Conservation (phyloP, 106 monocot genomes). For the Triglochin maritima region DNA sequence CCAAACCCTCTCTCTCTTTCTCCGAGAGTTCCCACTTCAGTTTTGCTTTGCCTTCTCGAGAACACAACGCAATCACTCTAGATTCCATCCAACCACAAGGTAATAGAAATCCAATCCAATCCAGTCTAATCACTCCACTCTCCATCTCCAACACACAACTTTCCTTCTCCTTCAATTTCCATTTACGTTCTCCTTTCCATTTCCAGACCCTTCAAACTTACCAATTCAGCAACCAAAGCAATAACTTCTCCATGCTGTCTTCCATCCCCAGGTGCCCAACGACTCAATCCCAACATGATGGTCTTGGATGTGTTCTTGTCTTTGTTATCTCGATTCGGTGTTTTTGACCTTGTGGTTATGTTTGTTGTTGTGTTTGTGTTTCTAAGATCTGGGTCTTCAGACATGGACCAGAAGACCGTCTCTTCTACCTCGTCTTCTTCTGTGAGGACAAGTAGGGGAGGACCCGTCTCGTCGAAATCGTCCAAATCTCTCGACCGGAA, state of each 20-base stretch:
- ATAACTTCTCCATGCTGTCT: neutral
- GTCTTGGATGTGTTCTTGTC: neutral
- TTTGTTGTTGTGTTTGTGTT: neutral
- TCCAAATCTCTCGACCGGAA: conserved; percentile 1
- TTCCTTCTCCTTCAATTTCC: too few relatives aligned
- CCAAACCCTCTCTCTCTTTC: too few relatives aligned
- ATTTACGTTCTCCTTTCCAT: too few relatives aligned
- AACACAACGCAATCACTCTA: too few relatives aligned
- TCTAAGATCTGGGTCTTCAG: neutral
- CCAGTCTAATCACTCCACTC: too few relatives aligned
- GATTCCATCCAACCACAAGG: too few relatives aligned
- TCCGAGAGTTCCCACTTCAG: too few relatives aligned
- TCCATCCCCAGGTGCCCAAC: conserved; percentile 4
- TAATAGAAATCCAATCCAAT: too few relatives aligned
- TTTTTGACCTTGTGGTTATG: neutral
- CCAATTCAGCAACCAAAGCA: too few relatives aligned
- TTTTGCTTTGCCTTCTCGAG: too few relatives aligned
- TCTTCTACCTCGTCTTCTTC: neutral
- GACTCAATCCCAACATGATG: neutral
- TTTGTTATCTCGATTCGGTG: neutral
- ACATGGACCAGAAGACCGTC: neutral
- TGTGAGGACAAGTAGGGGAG: neutral
- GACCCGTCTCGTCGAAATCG: neutral
- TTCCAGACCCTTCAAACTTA: too few relatives aligned
- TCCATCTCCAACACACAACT: too few relatives aligned